A percentile compares a stretch with the other conserved stretches of the same genome.
phyloP scores from a whole-genome alignment of 176 grass and related monocot species.

The Paspalum notatum region DNA sequence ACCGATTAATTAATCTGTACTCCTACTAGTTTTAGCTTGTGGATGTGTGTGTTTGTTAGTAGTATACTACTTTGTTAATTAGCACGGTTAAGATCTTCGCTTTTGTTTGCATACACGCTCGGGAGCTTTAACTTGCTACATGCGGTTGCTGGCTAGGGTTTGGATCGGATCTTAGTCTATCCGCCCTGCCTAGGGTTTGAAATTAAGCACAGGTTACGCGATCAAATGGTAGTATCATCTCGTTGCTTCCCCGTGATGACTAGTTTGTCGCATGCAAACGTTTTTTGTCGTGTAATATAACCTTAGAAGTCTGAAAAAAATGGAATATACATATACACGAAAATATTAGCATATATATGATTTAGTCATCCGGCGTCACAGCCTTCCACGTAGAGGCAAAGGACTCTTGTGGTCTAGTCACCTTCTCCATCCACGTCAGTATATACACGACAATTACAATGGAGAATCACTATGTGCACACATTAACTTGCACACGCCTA shows the following conservation, averaged over 20 bases:
- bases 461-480: background rate
- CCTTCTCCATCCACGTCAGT: background rate
- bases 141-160: background rate
- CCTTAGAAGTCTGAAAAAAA: background rate
- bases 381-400: conserved; percentile 16
- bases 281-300: background rate
- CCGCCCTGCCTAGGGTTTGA: background rate
- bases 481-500: background rate
- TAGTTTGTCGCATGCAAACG: background rate
- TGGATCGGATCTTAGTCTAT: no score
- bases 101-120: no score
- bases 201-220: background rate
- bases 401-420: conserved; percentile 11
- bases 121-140: background rate
- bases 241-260: background rate
- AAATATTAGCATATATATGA: background rate
- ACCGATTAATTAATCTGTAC: no score
- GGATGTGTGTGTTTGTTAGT: no score
- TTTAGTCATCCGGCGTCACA: background rate
- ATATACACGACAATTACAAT: background rate
- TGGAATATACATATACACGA: no score
- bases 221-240: background rate
- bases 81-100: no score
- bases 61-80: no score
- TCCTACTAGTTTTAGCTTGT: no score